Evolutionary conservation across 306 rosid species (phyloP).

Genomic region (Cicer pinnatifidum): DNA sequence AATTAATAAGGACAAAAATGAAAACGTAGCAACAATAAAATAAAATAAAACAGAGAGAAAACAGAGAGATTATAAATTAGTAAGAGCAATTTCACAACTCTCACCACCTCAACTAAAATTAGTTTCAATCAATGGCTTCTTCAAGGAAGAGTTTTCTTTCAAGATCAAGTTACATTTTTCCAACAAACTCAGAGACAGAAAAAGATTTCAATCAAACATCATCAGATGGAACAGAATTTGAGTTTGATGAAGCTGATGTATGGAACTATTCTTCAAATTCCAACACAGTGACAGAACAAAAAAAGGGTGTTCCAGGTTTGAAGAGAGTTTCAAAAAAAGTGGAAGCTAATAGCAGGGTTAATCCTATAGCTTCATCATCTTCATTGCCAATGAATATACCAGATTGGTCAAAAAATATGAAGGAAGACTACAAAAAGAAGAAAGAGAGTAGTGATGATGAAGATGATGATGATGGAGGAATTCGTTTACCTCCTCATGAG

Average conservation of each 20-base stretch:
- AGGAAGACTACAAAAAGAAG: slow-evolving; percentile 52
- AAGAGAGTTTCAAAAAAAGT: slow-evolving; percentile 46
- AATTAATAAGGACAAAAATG: background rate
- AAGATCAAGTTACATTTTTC: slow-evolving; percentile 55
- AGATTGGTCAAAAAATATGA: slow-evolving; percentile 84
- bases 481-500: slow-evolving; percentile 75
- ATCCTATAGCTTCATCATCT: slow-evolving; percentile 47
- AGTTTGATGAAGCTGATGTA: slow-evolving; percentile 70
- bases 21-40: background rate
- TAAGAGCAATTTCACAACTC: background rate
- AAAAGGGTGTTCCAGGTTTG: slow-evolving; percentile 35
- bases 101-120: background rate
- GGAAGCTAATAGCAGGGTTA: background rate
- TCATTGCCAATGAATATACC: slow-evolving; percentile 85
- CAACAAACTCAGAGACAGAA: slow-evolving; percentile 44
- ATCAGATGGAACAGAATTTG: slow-evolving; percentile 36
- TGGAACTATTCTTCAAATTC: slow-evolving; percentile 48
- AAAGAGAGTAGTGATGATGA: slow-evolving; percentile 38
- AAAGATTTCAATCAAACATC: slow-evolving; percentile 19
- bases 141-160: slow-evolving; percentile 58
- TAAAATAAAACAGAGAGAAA: background rate
- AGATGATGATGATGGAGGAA: slow-evolving; percentile 1
- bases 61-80: background rate
- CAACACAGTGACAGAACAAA: slow-evolving; percentile 9
- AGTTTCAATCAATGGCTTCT: slow-evolving; percentile 67